Percentiles rank a stretch among this genome's conserved stretches.
Evolutionary conservation across 2,329 filamentous ascomycete genomes (phyloP).

Genomic region (Aspergillus pseudonomiae): DNA sequence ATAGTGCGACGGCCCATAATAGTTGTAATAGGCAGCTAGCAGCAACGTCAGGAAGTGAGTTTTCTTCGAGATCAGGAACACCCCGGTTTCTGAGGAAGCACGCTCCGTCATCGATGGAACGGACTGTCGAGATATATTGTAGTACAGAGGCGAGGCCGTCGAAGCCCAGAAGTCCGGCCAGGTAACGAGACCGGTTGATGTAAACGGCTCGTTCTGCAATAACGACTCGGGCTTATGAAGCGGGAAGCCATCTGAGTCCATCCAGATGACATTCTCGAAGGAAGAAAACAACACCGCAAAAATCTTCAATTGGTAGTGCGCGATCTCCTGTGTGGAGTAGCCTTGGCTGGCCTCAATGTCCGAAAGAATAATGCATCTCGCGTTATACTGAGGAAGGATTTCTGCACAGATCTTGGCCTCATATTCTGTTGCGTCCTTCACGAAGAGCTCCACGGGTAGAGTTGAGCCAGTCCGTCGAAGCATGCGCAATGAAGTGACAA

Average conservation of each 20-base stretch:
- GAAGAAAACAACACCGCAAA: conserved; percentile 61
- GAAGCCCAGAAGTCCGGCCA: conserved; percentile 59
- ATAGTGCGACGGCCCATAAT: conserved; percentile 40
- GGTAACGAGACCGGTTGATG: conserved; percentile 55
- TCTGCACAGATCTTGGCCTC: conserved; percentile 44
- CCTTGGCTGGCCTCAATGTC: conserved; percentile 45
- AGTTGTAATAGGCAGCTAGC: conserved; percentile 42
- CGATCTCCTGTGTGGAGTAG: background rate
- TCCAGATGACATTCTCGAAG: conserved; percentile 61
- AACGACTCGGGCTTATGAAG: conserved; percentile 49
- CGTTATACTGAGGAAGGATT: conserved; percentile 44
- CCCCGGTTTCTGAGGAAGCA: conserved; percentile 41
- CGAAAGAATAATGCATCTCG: conserved; percentile 46
- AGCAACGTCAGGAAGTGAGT: conserved; percentile 37
- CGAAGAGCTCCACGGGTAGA: conserved; percentile 52
- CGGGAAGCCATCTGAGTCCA: conserved; percentile 62
- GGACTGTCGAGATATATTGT: conserved; percentile 41
- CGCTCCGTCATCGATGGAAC: conserved; percentile 37
- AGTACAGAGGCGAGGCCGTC: conserved; percentile 48
- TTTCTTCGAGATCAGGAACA: conserved; percentile 41
- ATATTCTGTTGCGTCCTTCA: conserved; percentile 44
- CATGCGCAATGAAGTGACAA: conserved; percentile 55
- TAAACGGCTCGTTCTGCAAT: conserved; percentile 56
- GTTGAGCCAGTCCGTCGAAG: conserved; percentile 54
- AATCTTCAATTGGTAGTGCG: conserved; percentile 58